Base-by-base conservation (phyloP, 2,329 filamentous ascomycete genomes). In the Cladobotryum protrusum region DNA sequence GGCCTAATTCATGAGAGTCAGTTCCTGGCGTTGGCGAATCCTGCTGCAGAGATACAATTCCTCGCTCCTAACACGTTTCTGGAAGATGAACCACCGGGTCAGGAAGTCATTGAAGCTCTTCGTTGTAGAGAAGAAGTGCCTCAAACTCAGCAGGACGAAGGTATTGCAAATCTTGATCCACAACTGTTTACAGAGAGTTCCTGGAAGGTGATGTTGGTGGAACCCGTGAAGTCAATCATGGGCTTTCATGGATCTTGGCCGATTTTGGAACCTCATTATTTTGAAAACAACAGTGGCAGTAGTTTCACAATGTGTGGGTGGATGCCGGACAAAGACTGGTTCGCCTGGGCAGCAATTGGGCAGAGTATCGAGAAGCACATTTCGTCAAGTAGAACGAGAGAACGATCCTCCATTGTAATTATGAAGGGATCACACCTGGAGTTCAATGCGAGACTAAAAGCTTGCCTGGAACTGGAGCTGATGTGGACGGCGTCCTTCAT, bases 401-500 rank as follows among this genome's bases (percentile, higher is more conserved):
- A 24, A 12, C 32, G 7, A 33, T 14, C 34, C 3, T 42, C 17
- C 29, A 18, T 29, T 7, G 11, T 17, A 34, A 29, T 18, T 14
- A 18, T 17, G 15, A 47, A 46, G 5, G 33, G 29, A 29, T 48
- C 48, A 8, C 48, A 62, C 42, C 48, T 55, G 17, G 51, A 48
- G 5, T 65, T 68, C 29, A 34, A 55, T 19, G 50, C 55, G 36
- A 59, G 53, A n/a, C 14, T 76, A 36, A 65, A 69, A 29, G 67
- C 66, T 8, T 75, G 73, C 45, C 63, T 68, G 32, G 64, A 64
- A 15, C 74, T 77, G 68, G 78, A 82, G 56, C 60, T 71, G 45
- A 72, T 72, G 19, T 62, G 62, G 58, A 49, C 51, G 1, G 51
- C 60, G 12, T 57, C 52, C 3, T 67, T 67, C 41, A 49, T 58